Conservation (phyloP, 2,329 filamentous ascomycete genomes). For the Zasmidium citrigriseum region DNA sequence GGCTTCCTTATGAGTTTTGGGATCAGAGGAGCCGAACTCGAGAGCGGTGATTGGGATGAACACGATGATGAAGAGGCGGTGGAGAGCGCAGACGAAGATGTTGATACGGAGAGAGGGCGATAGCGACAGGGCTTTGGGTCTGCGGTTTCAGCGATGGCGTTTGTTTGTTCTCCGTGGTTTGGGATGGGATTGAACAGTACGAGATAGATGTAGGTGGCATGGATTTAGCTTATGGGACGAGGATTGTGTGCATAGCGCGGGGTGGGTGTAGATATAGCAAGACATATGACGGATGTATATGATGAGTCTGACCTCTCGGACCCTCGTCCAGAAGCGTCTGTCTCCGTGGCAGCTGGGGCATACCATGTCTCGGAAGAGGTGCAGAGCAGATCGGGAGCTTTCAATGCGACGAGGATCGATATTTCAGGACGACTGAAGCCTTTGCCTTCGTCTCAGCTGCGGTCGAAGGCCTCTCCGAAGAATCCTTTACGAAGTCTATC, state of each 20-base stretch:
- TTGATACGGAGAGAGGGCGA: background rate
- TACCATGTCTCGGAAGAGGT: no score
- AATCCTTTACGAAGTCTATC: no score
- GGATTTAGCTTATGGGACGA: background rate
- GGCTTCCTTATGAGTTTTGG: slow-evolving; percentile 80
- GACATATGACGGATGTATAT: no score
- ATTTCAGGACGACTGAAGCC: no score
- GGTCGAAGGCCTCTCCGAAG: no score
- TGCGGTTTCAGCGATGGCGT: background rate
- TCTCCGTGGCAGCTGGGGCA: no score
- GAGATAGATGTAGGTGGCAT: background rate
- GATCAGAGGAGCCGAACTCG: slow-evolving; percentile 65
- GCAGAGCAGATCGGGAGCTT: no score
- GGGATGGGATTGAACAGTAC: background rate
- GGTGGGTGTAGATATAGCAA: background rate
- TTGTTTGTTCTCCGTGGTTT: background rate
- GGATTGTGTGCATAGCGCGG: background rate
- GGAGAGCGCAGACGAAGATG: slow-evolving; percentile 3
- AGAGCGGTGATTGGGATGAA: slow-evolving; percentile 58
- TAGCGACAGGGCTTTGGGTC: background rate
- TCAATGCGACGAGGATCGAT: no score
- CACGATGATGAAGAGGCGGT: slow-evolving; percentile 48
- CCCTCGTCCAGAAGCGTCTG: no score
- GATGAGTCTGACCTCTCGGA: no score
- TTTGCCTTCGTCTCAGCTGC: no score